Evolutionary conservation across 441 rosid species (phyloP).

Genomic region (Macaranga tanarius): DNA sequence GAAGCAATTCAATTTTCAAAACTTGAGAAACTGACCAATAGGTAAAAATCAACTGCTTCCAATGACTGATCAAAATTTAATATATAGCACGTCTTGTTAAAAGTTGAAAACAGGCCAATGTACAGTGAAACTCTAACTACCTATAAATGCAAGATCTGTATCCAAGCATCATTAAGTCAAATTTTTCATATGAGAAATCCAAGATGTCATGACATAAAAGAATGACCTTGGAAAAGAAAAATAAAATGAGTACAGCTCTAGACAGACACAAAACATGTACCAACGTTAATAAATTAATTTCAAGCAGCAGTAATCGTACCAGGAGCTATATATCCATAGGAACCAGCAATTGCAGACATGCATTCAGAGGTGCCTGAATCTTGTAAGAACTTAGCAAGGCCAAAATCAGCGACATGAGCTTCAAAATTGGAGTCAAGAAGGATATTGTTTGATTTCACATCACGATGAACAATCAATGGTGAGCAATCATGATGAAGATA

Average conservation of each 20-base stretch:
- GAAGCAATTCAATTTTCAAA: constrained; percentile 22
- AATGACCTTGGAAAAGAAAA: constrained; percentile 13
- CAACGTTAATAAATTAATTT: not conserved
- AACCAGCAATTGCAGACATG: constrained; percentile 99
- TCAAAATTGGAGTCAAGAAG: constrained; percentile 85
- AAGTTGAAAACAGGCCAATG: constrained; percentile 20
- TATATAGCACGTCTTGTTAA: constrained; percentile 17
- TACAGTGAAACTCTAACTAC: constrained; percentile 17
- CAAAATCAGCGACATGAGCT: constrained; percentile 98
- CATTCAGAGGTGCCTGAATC: constrained; percentile 97
- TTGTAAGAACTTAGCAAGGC: constrained; percentile 93
- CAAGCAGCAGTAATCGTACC: constrained; percentile 39
- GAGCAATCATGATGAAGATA: constrained; percentile 99
- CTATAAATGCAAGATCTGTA: constrained; percentile 22
- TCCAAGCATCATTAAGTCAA: constrained; percentile 16
- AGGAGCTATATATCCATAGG: constrained; percentile 97
- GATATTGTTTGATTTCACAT: constrained; percentile 93
- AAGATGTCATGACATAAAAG: not conserved
- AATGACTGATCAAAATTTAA: constrained; percentile 11
- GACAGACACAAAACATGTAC: not conserved
- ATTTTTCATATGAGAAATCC: constrained; percentile 1
- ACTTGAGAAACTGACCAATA: constrained; percentile 9
- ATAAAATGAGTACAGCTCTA: constrained; percentile 7
- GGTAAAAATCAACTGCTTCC: constrained; percentile 14
- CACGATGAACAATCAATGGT: constrained; percentile 88